Evolutionary conservation across 257 asterid genomes (phyloP), one percentile per base, ranked within the genome.

Genomic region (Linderniella brevidens): DNA sequence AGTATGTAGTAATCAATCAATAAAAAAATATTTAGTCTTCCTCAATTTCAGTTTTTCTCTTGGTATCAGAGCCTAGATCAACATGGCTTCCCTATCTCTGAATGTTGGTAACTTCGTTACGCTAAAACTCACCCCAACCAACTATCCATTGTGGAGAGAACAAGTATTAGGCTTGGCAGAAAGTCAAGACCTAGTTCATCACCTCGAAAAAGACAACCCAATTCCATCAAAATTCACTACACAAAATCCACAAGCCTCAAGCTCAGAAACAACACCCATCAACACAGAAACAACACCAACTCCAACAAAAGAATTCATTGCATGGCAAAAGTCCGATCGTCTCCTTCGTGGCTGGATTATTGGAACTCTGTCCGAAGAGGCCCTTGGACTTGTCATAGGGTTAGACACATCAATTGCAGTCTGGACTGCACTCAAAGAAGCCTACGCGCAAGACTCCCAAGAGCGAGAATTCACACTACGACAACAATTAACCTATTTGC

Each of bases 321-420:
- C 53, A 0, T 51, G 53, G 52, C 20, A 25, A 5, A 51, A 41
- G n/a, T 43, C 48, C 1, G 58, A 42, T 10, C 47, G 48, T 13
- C 53, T 59, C 7, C 52, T 51, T 8, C 53, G 53, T 0, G 58
- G 48, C 0, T 51, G 53, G 53, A 8, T 59, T 18, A 44, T 51
- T 11, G 52, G 58, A 8, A 50, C 47, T 37, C 53, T 51, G 16
- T 35, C 48, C 0, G 58, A 59, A 37, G 46, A 59, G 46, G 52
- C 53, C 45, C 48, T 51, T 17, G 53, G 53, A 4, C 52, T 49
- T 9, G 56, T 49, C 4, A 19, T 57, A 25, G 56, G 56, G 17
- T 13, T 56, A 16, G 54, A 49, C 4, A 36, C 62, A 11, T 1
- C 56, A 32, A 1, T 11, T 8, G 5, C 19, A 40, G 57, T 53